phyloP scores from a whole-genome alignment of 78 protist genomes.

The Neovahlkampfia damariscottae region DNA sequence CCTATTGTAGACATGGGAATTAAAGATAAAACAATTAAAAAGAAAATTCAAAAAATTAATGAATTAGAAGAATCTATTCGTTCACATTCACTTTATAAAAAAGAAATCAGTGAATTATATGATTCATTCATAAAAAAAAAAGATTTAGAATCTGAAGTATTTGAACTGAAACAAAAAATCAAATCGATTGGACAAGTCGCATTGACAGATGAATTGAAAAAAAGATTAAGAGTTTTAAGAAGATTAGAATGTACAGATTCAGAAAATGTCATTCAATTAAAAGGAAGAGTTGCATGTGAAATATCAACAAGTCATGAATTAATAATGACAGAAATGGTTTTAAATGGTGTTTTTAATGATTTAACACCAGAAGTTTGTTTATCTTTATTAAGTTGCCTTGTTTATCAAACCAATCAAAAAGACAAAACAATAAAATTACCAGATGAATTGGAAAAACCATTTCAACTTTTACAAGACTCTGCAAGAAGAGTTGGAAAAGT shows the following conservation, averaged over 20 bases:
- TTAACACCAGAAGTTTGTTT: conserved; percentile 43
- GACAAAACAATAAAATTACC: neutral
- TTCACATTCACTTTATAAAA: neutral
- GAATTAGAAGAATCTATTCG: neutral
- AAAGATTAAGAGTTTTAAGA: conserved; percentile 62
- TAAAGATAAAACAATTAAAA: neutral
- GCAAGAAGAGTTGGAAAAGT: conserved; percentile 61
- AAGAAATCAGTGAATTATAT: conserved; percentile 9
- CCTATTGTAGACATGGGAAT: conserved; percentile 84
- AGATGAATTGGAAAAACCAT: conserved; percentile 42
- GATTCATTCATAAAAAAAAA: neutral
- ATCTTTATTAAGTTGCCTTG: conserved; percentile 44
- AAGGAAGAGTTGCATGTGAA: conserved; percentile 92
- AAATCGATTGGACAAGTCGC: conserved; percentile 29
- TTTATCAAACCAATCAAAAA: neutral
- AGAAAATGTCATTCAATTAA: conserved; percentile 63
- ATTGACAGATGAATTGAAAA: conserved; percentile 55
- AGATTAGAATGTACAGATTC: conserved; percentile 64
- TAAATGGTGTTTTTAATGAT: conserved; percentile 78
- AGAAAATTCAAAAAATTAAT: neutral
- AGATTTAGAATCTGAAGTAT: neutral
- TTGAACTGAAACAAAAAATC: conserved; percentile 13
- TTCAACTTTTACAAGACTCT: conserved; percentile 36
- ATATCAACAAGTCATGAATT: conserved; percentile 77
- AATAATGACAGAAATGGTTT: conserved; percentile 77